Evolutionary conservation across 1,139 yeast species (phyloP).

Genomic region (Yamadazyma triangularis): DNA sequence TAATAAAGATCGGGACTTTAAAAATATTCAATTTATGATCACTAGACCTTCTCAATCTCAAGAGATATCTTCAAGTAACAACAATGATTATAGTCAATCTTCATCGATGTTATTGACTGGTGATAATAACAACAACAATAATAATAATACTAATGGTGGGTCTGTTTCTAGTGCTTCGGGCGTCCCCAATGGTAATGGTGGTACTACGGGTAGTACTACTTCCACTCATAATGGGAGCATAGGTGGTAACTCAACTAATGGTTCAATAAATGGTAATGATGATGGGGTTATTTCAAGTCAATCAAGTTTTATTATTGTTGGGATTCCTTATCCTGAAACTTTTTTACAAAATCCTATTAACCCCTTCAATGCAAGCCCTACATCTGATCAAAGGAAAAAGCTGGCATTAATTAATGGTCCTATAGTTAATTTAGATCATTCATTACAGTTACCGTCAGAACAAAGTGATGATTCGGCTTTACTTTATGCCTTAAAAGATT

Average conservation of each 20-base stretch:
- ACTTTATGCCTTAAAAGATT: constrained; percentile 73
- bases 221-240: constrained; percentile 1
- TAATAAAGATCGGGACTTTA: constrained; percentile 28
- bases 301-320: constrained; percentile 36
- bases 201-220: background rate
- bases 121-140: too few species aligned
- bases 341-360: constrained; percentile 32
- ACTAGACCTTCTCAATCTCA: constrained; percentile 28
- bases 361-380: constrained; percentile 47
- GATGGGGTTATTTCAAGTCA: constrained; percentile 24
- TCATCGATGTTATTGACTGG: constrained; percentile 33
- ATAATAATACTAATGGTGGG: constrained; percentile 3
- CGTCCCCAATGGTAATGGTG: constrained; percentile 7
- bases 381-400: constrained; percentile 73
- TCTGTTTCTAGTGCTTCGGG: background rate
- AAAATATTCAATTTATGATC: constrained; percentile 29
- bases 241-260: constrained; percentile 3
- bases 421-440: constrained; percentile 70
- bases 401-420: constrained; percentile 83
- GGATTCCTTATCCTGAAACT: constrained; percentile 42
- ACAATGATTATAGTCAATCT: constrained; percentile 32
- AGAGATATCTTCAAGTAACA: constrained; percentile 9
- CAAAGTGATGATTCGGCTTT: constrained; percentile 52
- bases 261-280: constrained; percentile 7
- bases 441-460: constrained; percentile 38